Evolutionary conservation across 805 yeast genomes (phyloP).

Genomic region (Spencermartinsiella europaea): DNA sequence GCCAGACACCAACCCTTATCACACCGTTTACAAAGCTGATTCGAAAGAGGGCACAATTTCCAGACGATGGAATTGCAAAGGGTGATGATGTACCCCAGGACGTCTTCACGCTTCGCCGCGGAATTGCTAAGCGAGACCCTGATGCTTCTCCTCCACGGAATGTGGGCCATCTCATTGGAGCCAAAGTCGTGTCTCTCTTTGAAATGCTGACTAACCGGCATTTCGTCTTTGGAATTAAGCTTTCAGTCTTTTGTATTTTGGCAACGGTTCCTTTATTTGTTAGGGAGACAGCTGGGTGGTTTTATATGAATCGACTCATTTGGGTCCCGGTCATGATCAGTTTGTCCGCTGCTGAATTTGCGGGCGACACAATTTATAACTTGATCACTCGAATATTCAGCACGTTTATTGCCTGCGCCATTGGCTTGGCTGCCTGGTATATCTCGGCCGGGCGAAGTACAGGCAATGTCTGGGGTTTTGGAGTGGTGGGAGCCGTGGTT

Average conservation of each 20-base stretch:
- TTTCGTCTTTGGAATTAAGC: constrained; percentile 23
- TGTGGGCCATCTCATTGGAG: constrained; percentile 24
- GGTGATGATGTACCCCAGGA: constrained; percentile 7
- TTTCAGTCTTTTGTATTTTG: constrained; percentile 22
- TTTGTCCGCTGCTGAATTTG: constrained; percentile 27
- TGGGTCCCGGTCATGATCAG: constrained; percentile 32
- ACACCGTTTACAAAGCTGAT: constrained; percentile 15
- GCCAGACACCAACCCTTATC: constrained; percentile 17
- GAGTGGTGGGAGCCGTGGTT: constrained; percentile 26
- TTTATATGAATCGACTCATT: constrained; percentile 21
- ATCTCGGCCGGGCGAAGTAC: constrained; percentile 30
- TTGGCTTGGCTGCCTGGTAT: constrained; percentile 34
- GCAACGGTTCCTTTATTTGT: constrained; percentile 26
- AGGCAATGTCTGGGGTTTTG: constrained; percentile 33
- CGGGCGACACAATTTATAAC: constrained; percentile 32
- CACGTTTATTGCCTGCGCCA: constrained; percentile 29
- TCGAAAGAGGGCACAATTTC: constrained; percentile 1
- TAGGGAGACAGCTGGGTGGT: constrained; percentile 23
- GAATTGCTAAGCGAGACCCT: constrained; percentile 26
- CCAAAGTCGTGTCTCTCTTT: constrained; percentile 2
- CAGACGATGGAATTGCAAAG: constrained; percentile 1
- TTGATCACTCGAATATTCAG: constrained; percentile 24
- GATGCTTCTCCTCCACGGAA: constrained; percentile 30
- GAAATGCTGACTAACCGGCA: constrained; percentile 10
- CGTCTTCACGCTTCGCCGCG: not conserved